Conservation (phyloP, 148 eudicot species). For the Cornus controversa region DNA sequence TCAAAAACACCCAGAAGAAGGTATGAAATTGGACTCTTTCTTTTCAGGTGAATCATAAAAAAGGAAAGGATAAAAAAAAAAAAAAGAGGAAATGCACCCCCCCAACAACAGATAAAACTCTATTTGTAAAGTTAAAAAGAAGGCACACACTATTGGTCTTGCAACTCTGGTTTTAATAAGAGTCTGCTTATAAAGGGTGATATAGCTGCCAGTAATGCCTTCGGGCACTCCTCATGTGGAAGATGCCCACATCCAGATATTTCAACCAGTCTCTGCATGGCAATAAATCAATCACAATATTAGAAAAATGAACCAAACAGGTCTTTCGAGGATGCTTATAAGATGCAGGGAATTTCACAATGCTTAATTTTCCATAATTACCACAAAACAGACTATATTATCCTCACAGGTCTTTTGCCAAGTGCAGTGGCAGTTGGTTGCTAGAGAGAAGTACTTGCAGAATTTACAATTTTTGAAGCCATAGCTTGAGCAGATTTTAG, state of each 20-base stretch:
- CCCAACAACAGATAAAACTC: constrained; percentile 1
- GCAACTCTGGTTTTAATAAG: constrained; percentile 35
- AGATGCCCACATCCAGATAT: constrained; percentile 98
- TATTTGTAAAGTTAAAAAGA: constrained; percentile 7
- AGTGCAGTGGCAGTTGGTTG: not conserved
- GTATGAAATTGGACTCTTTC: constrained; percentile 29
- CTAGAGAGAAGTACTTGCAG: constrained; percentile 66
- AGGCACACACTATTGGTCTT: constrained; percentile 28
- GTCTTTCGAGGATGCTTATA: not conserved
- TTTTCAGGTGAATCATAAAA: constrained; percentile 13
- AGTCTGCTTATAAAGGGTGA: constrained; percentile 74
- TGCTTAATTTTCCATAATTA: too few relatives aligned
- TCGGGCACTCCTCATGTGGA: constrained; percentile 99
- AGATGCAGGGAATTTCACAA: not conserved
- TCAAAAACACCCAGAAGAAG: constrained; percentile 31
- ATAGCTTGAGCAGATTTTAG: constrained; percentile 74
- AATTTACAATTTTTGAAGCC: constrained; percentile 88
- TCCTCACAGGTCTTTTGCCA: not conserved
- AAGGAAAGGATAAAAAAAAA: not conserved
- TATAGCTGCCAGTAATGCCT: constrained; percentile 85
- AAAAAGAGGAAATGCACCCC: not conserved
- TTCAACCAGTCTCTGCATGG: constrained; percentile 87
- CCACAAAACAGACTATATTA: too few relatives aligned
- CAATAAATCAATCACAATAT: constrained; percentile 6
- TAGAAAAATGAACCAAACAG: not conserved